Evolutionary conservation across 1,284 basidiomycete genomes (phyloP), one percentile per base, ranked within the genome.

Genomic region (Neotropicomus parvogracilis): DNA sequence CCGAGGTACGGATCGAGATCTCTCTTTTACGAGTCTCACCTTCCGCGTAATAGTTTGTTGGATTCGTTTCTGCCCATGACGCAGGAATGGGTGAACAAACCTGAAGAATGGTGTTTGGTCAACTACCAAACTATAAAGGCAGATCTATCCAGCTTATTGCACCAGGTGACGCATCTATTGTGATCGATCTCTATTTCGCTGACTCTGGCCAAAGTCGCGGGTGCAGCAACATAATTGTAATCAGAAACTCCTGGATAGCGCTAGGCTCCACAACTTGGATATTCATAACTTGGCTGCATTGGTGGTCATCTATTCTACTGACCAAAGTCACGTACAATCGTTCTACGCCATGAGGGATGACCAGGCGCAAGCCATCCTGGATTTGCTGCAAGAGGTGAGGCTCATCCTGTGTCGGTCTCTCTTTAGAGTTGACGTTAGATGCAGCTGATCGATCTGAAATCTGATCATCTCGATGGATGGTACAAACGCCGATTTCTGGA

Each of bases 401-500:
- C 10, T 49, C 17, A 0, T 13, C 11, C 14, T 36, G 6, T 27
- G 4, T 24, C 24, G 6, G 3, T 12, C 8, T 32, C 31, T 21
- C 3, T n/a, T 13, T 38, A 0, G 27, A 21, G 13, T 27, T 50
- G 31, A 63, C 46, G 24, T 4, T 13, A 3, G 11, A 9, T 11
- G 6, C 31, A 66, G 61, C 34, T 63, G 20, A 62, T 66, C 26
- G 57, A 65, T 45, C 19, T 61, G 0, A 58, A 56, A 28, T 59
- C 54, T 0, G 39, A 48, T 14, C 43, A 50, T 27, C 38, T 67
- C 19, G 54, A 65, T 27, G 46, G 32, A 17, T 65, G 59, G 63
- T 64, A 66, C 44, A 60, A 54, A 41, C 63, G 57, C 17, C 48
- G 60, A 17, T 65, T 62, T 45, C 27, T 63, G 29, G 63, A 67